Base-by-base conservation (phyloP, 2,329 filamentous ascomycete genomes). In the Triangularia setosa region DNA sequence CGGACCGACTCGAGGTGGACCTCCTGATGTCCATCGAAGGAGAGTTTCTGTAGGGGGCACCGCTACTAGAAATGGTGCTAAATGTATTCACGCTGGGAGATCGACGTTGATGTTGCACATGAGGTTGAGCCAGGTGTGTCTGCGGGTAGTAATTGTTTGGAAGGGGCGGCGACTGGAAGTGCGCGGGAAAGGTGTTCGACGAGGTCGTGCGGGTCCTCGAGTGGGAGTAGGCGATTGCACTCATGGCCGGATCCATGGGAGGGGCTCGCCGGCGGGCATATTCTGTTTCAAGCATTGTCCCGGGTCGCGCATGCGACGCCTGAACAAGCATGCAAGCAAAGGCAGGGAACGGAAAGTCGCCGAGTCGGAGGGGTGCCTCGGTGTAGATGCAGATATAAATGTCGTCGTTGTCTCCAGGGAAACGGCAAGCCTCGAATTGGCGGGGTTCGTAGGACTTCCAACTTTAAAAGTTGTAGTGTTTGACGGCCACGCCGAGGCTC, bases 1-100 rank as follows among this genome's bases (percentile, higher is more conserved):
- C 80, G 67, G 92, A 96, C 71, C 92, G 88, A 60, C 90, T 90
- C 3, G 92, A 96, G 28, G 88, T 91, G 27, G 92, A 96, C 69
- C 93, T 87, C 65, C 90, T 88, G 58, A 89, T 79, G 76, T 89
- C 85, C 74, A 73, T 80, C 58, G 74, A 82, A 69, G 82, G 80
- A 65, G 87, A 82, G 65, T 79, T 84, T 69, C 84, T 83, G 75
- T 84, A 85, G 69, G 80, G 83, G 67, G 79, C 74, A 64, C 77
- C 75, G 67, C 78, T 78, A 56, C 84, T 87, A 18, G 84, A 88
- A 58, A 88, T 84, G 63, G 90, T 93, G 73, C 87, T 90, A 73
- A 87, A 86, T 23, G 84, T 87, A 79, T 91, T 81, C 77, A 92
- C 78, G 76, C 89, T 78, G 76, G 92, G 79, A 75, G 88, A 83